Evolutionary conservation across 2,329 filamentous ascomycete species (phyloP).

Genomic region (Botrytis medusae): DNA sequence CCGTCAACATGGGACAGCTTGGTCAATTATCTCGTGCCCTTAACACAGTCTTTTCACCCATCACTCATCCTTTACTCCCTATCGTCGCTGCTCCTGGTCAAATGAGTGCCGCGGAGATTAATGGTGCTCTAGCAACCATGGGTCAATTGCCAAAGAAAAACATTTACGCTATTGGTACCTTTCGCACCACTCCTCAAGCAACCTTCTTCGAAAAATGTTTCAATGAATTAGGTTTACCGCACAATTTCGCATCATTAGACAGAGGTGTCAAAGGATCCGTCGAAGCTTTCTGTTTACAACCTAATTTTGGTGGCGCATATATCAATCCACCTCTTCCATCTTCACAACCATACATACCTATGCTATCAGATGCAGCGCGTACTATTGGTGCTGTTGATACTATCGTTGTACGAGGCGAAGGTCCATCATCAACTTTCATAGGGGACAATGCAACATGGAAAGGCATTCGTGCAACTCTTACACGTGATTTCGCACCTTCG

Average conservation of each 20-base stretch:
- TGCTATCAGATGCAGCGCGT: slow-evolving; percentile 71
- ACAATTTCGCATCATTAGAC: slow-evolving; percentile 75
- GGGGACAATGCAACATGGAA: slow-evolving; percentile 86
- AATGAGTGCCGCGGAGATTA: slow-evolving; percentile 82
- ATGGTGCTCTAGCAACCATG: slow-evolving; percentile 73
- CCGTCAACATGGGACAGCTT: slow-evolving; percentile 84
- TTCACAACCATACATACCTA: slow-evolving; percentile 58
- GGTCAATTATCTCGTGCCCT: slow-evolving; percentile 81
- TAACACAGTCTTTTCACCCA: slow-evolving; percentile 84
- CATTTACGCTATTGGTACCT: slow-evolving; percentile 77
- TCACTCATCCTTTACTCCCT: slow-evolving; percentile 80
- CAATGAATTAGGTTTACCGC: slow-evolving; percentile 81
- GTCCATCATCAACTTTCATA: slow-evolving; percentile 56
- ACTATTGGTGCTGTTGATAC: slow-evolving; percentile 82
- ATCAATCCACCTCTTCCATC: slow-evolving; percentile 69
- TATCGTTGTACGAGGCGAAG: slow-evolving; percentile 62
- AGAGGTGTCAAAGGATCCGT: slow-evolving; percentile 65
- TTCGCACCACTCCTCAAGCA: slow-evolving; percentile 68
- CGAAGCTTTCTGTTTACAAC: slow-evolving; percentile 70
- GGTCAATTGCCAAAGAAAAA: slow-evolving; percentile 77
- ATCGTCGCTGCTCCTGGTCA: slow-evolving; percentile 85
- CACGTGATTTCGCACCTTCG: slow-evolving; percentile 77
- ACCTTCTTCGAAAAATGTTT: slow-evolving; percentile 86
- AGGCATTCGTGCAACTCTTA: slow-evolving; percentile 78
- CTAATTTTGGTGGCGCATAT: slow-evolving; percentile 78